phyloP scores from a whole-genome alignment of 257 asterid genomes.

The Jaltomata sinuosa region DNA sequence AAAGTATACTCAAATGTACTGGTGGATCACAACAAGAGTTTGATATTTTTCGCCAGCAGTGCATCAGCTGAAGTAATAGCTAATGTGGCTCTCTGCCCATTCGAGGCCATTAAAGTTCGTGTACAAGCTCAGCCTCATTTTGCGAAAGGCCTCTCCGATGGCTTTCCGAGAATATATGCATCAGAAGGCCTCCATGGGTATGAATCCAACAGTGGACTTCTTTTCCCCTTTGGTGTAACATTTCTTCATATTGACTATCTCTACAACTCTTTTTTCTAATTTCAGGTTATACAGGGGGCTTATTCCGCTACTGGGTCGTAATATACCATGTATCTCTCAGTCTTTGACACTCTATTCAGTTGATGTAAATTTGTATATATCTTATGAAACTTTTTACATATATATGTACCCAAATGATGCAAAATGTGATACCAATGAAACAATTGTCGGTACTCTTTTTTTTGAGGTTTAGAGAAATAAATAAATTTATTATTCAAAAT shows the following conservation, averaged over 20 bases:
- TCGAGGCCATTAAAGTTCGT: constrained; percentile 41
- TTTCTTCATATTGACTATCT: not conserved
- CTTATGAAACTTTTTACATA: not conserved
- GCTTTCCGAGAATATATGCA: constrained; percentile 29
- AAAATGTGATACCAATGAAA: not conserved
- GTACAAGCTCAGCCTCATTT: constrained; percentile 38
- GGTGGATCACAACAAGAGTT: constrained; percentile 31
- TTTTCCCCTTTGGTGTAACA: not conserved
- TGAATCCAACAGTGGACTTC: not conserved
- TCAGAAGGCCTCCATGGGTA: constrained; percentile 39
- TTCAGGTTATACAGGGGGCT: constrained; percentile 40
- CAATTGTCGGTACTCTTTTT: not conserved
- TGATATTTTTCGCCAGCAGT: constrained; percentile 26
- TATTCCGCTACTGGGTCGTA: constrained; percentile 39
- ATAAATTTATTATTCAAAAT: not conserved
- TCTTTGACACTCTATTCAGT: not conserved
- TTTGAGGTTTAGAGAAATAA: not conserved
- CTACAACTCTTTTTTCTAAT: not conserved
- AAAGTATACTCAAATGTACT: constrained; percentile 21
- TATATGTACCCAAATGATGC: not conserved
- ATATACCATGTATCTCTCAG: constrained; percentile 31
- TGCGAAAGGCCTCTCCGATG: constrained; percentile 35
- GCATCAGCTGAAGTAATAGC: constrained; percentile 39
- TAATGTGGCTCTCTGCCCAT: constrained; percentile 34
- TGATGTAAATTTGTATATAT: not conserved